A percentile compares a stretch with the other conserved stretches of the same genome.
These are phyloP conservation scores for Immersiporthe knoxdaviesiana DNA, from an alignment of 2,329 filamentous ascomycete genomes.

Conservation along the genomic window DNA sequence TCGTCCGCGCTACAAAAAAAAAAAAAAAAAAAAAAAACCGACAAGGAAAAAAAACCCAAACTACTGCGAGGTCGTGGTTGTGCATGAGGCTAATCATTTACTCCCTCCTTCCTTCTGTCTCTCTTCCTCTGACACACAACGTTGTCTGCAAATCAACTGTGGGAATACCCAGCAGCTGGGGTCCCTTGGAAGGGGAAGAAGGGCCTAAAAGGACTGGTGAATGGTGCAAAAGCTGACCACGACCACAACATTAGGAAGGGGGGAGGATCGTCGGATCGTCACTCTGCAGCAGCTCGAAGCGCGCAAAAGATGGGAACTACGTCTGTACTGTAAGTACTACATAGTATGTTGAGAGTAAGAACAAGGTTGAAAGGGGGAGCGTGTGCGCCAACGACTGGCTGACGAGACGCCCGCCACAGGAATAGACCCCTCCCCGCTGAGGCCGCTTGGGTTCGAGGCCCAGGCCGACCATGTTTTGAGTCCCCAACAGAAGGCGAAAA, in stretches of 20 bases:
- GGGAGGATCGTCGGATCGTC: background rate
- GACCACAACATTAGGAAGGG: background rate
- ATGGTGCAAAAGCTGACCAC: background rate
- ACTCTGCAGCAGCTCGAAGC: background rate
- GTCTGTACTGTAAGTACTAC: no score
- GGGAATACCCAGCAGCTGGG: background rate
- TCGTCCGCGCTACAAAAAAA: background rate
- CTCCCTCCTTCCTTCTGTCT: background rate
- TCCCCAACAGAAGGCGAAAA: no score
- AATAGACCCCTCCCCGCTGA: background rate
- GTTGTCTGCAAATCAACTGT: background rate
- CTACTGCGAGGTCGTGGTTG: constrained; percentile 6
- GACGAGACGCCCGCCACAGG: background rate
- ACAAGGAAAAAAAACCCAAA: background rate
- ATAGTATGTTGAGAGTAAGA: no score
- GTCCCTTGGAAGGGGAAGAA: no score
- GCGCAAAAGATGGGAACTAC: background rate
- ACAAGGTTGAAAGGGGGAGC: background rate
- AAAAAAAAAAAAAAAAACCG: background rate
- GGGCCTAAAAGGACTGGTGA: background rate
- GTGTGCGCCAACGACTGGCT: constrained; percentile 14
- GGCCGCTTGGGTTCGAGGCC: constrained; percentile 6
- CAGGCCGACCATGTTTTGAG: background rate
- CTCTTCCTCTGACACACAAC: background rate
- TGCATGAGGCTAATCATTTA: constrained; percentile 17